These are phyloP conservation scores for Xerocomus amazonicus DNA, from an alignment of 1,284 basidiomycete genomes.

Conservation along the genomic window DNA sequence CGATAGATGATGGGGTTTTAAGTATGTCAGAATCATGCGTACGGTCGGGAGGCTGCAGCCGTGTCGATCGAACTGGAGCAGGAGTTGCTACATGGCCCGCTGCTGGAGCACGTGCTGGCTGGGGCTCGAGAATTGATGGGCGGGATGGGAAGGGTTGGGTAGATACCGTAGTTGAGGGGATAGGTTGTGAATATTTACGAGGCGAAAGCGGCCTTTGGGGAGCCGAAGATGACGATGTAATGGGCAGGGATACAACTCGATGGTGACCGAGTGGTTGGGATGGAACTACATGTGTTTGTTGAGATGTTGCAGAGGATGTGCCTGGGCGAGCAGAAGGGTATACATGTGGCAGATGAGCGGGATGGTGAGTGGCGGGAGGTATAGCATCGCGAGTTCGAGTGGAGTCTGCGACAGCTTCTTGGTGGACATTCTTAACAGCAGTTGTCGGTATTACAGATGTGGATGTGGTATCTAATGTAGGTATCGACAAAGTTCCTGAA, in stretches of 20 bases:
- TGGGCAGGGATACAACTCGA: conserved; percentile 31
- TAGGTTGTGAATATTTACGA: conserved; percentile 31
- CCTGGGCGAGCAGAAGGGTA: conserved; percentile 23
- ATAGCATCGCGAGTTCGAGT: conserved; percentile 22
- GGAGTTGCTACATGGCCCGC: conserved; percentile 23
- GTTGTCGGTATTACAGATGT: conserved; percentile 12
- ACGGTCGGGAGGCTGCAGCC: conserved; percentile 17
- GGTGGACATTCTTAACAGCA: conserved; percentile 17
- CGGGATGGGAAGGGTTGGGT: conserved; percentile 33
- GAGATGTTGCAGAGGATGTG: conserved; percentile 16
- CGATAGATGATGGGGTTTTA: conserved; percentile 53
- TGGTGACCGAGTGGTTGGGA: conserved; percentile 23
- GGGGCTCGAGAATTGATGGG: conserved; percentile 13
- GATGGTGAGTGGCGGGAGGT: conserved; percentile 16
- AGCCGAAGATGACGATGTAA: conserved; percentile 13
- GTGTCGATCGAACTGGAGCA: conserved; percentile 18
- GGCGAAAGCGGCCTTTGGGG: conserved; percentile 29
- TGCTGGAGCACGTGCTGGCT: conserved; percentile 15
- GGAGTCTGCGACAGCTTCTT: conserved; percentile 21
- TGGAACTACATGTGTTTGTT: conserved; percentile 22
- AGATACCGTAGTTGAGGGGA: conserved; percentile 21
- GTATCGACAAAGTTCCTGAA: conserved; percentile 9
- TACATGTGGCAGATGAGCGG: conserved; percentile 23
- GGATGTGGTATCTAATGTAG: conserved; percentile 16
- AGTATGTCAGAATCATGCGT: conserved; percentile 44